phyloP scores from a whole-genome alignment of 2,329 filamentous ascomycete species.

The Pestalotiopsis sp. region DNA sequence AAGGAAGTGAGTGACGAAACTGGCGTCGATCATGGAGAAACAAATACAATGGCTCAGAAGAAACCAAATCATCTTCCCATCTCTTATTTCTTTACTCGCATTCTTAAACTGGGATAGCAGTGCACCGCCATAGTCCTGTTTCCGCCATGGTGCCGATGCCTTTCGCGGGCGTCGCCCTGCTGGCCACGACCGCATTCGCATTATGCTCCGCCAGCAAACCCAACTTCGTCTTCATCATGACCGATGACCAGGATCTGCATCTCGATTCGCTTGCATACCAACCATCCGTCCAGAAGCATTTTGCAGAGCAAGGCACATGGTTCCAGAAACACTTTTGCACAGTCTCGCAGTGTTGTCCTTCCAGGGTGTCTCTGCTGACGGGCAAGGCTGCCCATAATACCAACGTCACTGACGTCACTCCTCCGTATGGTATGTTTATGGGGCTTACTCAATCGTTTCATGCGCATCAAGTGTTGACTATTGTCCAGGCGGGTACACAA shows the following conservation, averaged over 20 bases:
- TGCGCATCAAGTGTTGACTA: not conserved
- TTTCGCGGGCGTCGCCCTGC: not conserved
- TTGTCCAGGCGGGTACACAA: slow-evolving; percentile 54
- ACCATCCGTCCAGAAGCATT: slow-evolving; percentile 56
- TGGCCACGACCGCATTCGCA: not conserved
- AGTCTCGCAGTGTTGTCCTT: slow-evolving; percentile 68
- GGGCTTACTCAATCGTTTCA: not conserved
- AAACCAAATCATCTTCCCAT: not conserved
- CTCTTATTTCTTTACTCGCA: not conserved
- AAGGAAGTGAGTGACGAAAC: not conserved
- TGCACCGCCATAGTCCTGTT: not conserved
- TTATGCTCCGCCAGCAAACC: slow-evolving; percentile 27
- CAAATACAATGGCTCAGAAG: too few species aligned
- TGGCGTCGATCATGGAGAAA: too few species aligned
- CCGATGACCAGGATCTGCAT: slow-evolving; percentile 68
- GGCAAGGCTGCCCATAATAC: slow-evolving; percentile 71
- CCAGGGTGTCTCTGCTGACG: slow-evolving; percentile 66
- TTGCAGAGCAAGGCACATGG: slow-evolving; percentile 59
- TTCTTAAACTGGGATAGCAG: not conserved
- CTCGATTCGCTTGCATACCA: slow-evolving; percentile 65
- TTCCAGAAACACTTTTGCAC: slow-evolving; percentile 69
- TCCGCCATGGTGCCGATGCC: not conserved
- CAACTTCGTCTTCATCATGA: slow-evolving; percentile 69
- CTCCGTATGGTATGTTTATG: slow-evolving; percentile 31
- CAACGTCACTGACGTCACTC: slow-evolving; percentile 4